Percentiles rank a stretch among this genome's conserved stretches.
phyloP scores from a whole-genome alignment of 139 green algal species.

The Klebsormidium nitens region DNA sequence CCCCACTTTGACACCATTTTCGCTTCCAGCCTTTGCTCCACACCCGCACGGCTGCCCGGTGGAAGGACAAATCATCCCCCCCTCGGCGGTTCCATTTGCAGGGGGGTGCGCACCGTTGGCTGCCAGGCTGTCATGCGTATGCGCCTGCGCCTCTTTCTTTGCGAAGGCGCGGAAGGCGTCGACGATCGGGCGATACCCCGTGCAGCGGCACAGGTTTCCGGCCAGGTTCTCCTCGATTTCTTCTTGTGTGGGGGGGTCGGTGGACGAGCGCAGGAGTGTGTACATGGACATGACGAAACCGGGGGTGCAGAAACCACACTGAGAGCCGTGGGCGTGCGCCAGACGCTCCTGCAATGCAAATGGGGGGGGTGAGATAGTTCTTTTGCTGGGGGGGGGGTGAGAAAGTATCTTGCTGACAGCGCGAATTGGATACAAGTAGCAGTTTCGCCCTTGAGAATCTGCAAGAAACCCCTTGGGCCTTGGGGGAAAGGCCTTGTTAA shows the following conservation, averaged over 20 bases:
- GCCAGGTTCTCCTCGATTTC: constrained; percentile 90
- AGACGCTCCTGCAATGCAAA: constrained; percentile 54
- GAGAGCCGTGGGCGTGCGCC: constrained; percentile 79
- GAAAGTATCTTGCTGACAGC: no score
- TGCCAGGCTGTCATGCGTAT: constrained; percentile 3
- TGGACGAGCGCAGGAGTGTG: constrained; percentile 58
- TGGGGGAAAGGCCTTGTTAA: no score
- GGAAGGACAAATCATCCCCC: constrained; percentile 63
- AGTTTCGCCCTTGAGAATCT: no score
- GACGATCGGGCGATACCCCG: constrained; percentile 92
- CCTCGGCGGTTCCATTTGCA: neutral
- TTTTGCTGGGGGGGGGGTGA: no score
- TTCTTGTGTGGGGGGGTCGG: constrained; percentile 52
- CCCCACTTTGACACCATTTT: constrained; percentile 3
- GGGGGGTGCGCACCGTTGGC: neutral
- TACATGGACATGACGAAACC: constrained; percentile 99
- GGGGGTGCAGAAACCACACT: constrained; percentile 98
- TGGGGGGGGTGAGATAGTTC: no score
- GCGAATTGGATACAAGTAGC: no score
- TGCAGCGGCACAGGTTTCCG: constrained; percentile 95
- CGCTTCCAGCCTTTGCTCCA: constrained; percentile 9
- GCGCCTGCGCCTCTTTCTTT: constrained; percentile 49
- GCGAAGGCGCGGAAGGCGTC: constrained; percentile 93
- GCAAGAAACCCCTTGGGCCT: no score
- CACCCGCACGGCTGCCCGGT: constrained; percentile 76